These are phyloP conservation scores for Suillus decipiens DNA, from an alignment of 768 basidiomycete species.

Conservation along the genomic window DNA sequence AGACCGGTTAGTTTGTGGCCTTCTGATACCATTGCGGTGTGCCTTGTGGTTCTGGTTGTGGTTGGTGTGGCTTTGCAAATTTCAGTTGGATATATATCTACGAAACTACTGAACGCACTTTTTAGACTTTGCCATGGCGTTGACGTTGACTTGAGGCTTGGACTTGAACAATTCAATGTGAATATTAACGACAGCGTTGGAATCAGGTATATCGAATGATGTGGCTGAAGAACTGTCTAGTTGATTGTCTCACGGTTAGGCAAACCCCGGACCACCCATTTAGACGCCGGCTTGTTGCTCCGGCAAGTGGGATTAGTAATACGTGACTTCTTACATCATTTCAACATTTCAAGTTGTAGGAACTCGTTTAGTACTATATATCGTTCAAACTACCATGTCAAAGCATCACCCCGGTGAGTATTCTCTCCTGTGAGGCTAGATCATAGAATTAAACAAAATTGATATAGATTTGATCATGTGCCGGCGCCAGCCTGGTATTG, in stretches of 20 bases:
- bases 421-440: not conserved
- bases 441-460: constrained; percentile 2
- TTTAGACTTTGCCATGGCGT: constrained; percentile 95
- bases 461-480: constrained; percentile 94
- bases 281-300: not conserved
- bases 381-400: constrained; percentile 55
- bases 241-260: constrained; percentile 17
- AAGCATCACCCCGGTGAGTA: constrained; percentile 83
- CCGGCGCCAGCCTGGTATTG: constrained; percentile 95
- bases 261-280: constrained; percentile 18
- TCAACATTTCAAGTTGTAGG: not conserved
- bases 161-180: constrained; percentile 3
- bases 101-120: constrained; percentile 57
- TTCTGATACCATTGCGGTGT: constrained; percentile 97
- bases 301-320: constrained; percentile 15
- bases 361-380: not conserved
- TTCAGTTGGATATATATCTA: constrained; percentile 17
- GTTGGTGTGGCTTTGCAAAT: constrained; percentile 74
- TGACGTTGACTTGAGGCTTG: constrained; percentile 17
- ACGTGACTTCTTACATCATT: not conserved
- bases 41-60: constrained; percentile 98
- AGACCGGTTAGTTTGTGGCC: constrained; percentile 68
- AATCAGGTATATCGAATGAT: constrained; percentile 12
- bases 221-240: constrained; percentile 40
- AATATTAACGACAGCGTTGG: not conserved